Percentiles rank a stretch among this genome's conserved stretches.
These are phyloP conservation scores for Cercospora sp. DNA, from an alignment of 2,329 filamentous ascomycete genomes.

Conservation along the genomic window DNA sequence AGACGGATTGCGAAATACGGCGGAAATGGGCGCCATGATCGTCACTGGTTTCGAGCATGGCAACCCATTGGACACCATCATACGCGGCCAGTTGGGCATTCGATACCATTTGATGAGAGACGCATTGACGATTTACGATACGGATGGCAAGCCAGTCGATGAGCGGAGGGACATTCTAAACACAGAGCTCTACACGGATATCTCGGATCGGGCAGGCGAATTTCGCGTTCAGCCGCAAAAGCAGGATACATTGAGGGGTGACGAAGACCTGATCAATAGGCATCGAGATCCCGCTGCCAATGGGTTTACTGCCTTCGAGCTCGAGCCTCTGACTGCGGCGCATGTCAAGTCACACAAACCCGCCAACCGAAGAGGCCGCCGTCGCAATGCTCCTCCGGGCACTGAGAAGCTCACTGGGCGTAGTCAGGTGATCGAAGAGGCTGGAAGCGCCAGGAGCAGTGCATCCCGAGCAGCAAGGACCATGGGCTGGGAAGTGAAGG, in stretches of 20 bases:
- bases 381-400: conserved; percentile 52
- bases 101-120: conserved; percentile 80
- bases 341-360: conserved; percentile 35
- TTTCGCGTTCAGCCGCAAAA: conserved; percentile 78
- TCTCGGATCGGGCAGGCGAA: conserved; percentile 84
- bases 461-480: conserved; percentile 74
- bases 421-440: conserved; percentile 69
- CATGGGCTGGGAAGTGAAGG: conserved; percentile 79
- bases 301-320: conserved; percentile 34
- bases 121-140: conserved; percentile 86
- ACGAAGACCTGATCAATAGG: conserved; percentile 76
- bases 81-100: conserved; percentile 85
- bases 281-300: conserved; percentile 68
- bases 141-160: conserved; percentile 74
- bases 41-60: conserved; percentile 95
- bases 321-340: conserved; percentile 36
- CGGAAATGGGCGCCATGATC: conserved; percentile 97
- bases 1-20: conserved; percentile 67
- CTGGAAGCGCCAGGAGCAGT: conserved; percentile 67
- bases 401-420: conserved; percentile 67
- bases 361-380: conserved; percentile 35
- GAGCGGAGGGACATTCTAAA: conserved; percentile 75
- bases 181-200: conserved; percentile 92
- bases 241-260: conserved; percentile 74
- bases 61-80: conserved; percentile 87